These are phyloP conservation scores for Lactifluus piperatus DNA, from an alignment of 768 basidiomycete species.

Conservation along the genomic window DNA sequence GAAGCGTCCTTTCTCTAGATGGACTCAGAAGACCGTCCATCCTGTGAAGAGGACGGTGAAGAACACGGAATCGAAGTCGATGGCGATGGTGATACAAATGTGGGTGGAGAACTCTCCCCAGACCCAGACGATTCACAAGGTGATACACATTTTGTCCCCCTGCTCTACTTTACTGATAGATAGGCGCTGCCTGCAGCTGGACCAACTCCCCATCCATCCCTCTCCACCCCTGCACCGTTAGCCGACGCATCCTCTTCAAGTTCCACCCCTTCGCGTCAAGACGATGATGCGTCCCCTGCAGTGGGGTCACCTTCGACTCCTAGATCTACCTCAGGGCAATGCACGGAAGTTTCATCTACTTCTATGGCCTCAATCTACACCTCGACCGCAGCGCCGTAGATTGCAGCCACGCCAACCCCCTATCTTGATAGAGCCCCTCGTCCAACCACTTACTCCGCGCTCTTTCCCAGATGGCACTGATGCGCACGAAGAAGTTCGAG, in stretches of 20 bases:
- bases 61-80: neutral
- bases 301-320: too few relatives aligned
- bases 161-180: neutral
- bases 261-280: neutral
- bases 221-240: neutral
- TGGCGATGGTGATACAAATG: neutral
- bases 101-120: neutral
- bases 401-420: neutral
- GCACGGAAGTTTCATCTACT: neutral
- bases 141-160: neutral
- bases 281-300: neutral
- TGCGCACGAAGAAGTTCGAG: neutral
- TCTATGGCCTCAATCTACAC: neutral
- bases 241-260: neutral
- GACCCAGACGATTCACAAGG: neutral
- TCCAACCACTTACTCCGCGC: too few relatives aligned
- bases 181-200: neutral
- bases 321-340: neutral
- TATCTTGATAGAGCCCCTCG: neutral
- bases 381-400: neutral
- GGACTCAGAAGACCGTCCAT: conserved; percentile 5
- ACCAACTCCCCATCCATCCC: neutral
- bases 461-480: too few relatives aligned
- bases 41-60: conserved; percentile 2
- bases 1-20: conserved; percentile 18